These are phyloP conservation scores for Boletus sp. DNA, from an alignment of 1,284 basidiomycete genomes.

Conservation along the genomic window DNA sequence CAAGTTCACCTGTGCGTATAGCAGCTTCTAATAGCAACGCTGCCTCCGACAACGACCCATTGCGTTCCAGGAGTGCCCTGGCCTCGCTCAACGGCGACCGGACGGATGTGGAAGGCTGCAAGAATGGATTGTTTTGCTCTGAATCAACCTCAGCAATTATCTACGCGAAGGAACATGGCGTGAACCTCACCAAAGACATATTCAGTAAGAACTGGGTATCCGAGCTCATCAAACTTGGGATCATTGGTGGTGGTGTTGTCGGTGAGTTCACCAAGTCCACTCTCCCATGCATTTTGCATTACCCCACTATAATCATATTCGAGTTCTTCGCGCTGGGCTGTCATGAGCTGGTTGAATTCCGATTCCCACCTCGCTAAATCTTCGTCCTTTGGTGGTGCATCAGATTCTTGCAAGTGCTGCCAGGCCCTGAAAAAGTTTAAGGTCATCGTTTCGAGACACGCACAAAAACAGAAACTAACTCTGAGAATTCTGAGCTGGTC, in stretches of 20 bases:
- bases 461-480: constrained; percentile 34
- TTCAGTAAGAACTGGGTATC: constrained; percentile 63
- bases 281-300: constrained; percentile 63
- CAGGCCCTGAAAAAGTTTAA: constrained; percentile 44
- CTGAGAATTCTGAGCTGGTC: constrained; percentile 41
- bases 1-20: constrained; percentile 73
- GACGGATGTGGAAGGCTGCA: constrained; percentile 46
- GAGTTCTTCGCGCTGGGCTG: constrained; percentile 57
- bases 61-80: constrained; percentile 70
- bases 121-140: constrained; percentile 70
- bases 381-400: constrained; percentile 52
- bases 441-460: constrained; percentile 4
- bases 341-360: constrained; percentile 81
- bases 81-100: constrained; percentile 64
- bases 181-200: constrained; percentile 70
- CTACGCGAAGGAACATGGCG: neutral
- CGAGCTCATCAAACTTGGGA: constrained; percentile 62
- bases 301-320: constrained; percentile 55
- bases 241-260: constrained; percentile 36
- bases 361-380: constrained; percentile 85
- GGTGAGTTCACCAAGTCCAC: constrained; percentile 43
- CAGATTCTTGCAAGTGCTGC: constrained; percentile 56
- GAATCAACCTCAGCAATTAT: constrained; percentile 14
- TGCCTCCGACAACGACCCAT: constrained; percentile 83
- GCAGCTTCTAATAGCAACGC: constrained; percentile 84